Evolutionary conservation across 345 rosid species (phyloP), one percentile per base, ranked within the genome.

Genomic region (Pseudoturritis turrita): DNA sequence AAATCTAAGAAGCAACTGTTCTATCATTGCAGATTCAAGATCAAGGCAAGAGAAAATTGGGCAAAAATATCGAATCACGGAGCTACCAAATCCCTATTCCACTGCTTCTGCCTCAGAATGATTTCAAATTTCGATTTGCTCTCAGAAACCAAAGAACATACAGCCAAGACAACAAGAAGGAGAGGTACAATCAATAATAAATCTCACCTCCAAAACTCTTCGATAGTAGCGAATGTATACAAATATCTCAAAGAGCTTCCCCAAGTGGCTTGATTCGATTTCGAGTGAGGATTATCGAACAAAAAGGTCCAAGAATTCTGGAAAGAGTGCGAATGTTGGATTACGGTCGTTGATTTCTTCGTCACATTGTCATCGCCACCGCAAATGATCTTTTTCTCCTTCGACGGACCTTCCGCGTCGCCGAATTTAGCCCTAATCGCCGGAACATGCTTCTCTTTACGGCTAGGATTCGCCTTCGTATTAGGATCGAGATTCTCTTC

Each of bases 271-370:
- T 84, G 94, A 70, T 74, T 87, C 43, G 80, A 50, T 79, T 85
- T 95, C 40, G 83, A 82, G 22, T 51, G 67, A 1, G 86, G 89
- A 62, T 77, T 85, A 65, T 91, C 94, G 79, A 89, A 92, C 98
- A 98, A 91, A 77, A 95, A 87, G 5, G 97, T 85, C 99, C 98
- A 92, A 5, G 81, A 78, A 47, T 87, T 89, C 81, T 95, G 87
- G 21, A 90, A 88, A 2, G 70, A 71, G 79, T 90, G 88, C 6
- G 85, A 63, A 75, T 73, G 50, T 33, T 74, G 49, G 8, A 53
- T 25, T 7, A 33, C 53, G 6, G 65, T 77, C 18, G 54, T 54
- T 22, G 81, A 56, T 64, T 78, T 74, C 74, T 64, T 71, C 26
- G 78, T 13, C 4, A 44, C 73, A 7, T 12, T 3, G 26, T 37